Conservation (phyloP, 2,329 filamentous ascomycete genomes). For the Nectriaceae sp. region DNA sequence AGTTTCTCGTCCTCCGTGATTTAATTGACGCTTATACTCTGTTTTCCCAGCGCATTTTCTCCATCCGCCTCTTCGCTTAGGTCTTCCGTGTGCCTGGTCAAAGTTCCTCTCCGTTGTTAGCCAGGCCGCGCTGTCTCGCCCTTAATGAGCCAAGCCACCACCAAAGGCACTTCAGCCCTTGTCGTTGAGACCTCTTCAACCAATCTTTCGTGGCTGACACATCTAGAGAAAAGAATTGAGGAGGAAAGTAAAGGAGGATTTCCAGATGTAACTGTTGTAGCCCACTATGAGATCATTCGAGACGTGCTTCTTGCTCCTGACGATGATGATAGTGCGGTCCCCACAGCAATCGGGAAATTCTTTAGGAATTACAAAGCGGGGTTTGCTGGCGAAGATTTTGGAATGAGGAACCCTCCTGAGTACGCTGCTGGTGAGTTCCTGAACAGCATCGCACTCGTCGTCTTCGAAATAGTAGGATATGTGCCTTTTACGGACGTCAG, state of each 20-base stretch:
- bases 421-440: slow-evolving; percentile 2
- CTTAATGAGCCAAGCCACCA: too few species aligned
- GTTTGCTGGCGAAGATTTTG: not conserved
- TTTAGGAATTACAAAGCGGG: not conserved
- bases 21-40: too few species aligned
- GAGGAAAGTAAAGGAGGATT: slow-evolving; percentile 1
- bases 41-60: too few species aligned
- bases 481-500: slow-evolving; percentile 1
- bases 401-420: not conserved
- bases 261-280: not conserved
- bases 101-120: too few species aligned
- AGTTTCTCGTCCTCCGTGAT: too few species aligned
- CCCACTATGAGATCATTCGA: not conserved
- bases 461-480: not conserved
- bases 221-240: slow-evolving; percentile 1
- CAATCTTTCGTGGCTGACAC: not conserved
- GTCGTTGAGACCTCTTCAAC: not conserved
- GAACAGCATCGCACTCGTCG: not conserved
- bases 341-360: slow-evolving; percentile 2
- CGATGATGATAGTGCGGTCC: not conserved
- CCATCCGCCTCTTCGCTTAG: too few species aligned
- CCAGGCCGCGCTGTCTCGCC: too few species aligned
- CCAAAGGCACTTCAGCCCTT: too few species aligned
- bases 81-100: too few species aligned
- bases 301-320: slow-evolving; percentile 6